These are phyloP conservation scores for Jackrogersella minutella DNA, from an alignment of 495 filamentous ascomycete genomes.

Conservation along the genomic window DNA sequence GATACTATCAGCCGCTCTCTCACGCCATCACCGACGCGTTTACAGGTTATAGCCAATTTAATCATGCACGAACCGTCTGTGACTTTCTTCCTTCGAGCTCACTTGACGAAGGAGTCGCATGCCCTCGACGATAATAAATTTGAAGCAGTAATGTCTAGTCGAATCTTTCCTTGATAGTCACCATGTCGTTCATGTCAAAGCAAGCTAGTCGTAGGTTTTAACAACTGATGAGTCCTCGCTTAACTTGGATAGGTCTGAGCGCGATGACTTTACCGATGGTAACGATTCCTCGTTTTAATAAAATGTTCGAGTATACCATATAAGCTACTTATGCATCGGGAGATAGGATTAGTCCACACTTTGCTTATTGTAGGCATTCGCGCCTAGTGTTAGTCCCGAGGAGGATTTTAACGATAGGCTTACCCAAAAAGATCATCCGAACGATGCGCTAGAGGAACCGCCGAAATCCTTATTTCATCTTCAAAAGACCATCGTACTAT, in stretches of 20 bases:
- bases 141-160: not conserved
- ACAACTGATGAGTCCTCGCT: not conserved
- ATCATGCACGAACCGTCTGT: not conserved
- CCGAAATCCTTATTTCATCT: not conserved
- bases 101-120: not conserved
- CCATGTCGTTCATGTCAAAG: not conserved
- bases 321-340: not conserved
- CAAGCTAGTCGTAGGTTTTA: not conserved
- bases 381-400: not conserved
- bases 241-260: not conserved
- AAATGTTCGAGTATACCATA: not conserved
- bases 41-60: not conserved
- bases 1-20: not conserved
- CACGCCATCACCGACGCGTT: not conserved
- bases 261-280: not conserved
- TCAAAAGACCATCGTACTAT: not conserved
- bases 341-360: not conserved
- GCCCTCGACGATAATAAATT: not conserved
- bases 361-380: slow-evolving; percentile 3
- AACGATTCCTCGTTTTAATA: not conserved
- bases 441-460: not conserved
- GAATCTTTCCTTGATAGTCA: not conserved
- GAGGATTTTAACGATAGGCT: slow-evolving; percentile 1
- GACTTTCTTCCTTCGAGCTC: not conserved
- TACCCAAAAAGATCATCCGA: not conserved